A percentile compares a stretch with the other conserved stretches of the same genome.
Evolutionary conservation across 176 grass and related monocot genomes (phyloP).

Genomic region (Cenchrus purpureus): DNA sequence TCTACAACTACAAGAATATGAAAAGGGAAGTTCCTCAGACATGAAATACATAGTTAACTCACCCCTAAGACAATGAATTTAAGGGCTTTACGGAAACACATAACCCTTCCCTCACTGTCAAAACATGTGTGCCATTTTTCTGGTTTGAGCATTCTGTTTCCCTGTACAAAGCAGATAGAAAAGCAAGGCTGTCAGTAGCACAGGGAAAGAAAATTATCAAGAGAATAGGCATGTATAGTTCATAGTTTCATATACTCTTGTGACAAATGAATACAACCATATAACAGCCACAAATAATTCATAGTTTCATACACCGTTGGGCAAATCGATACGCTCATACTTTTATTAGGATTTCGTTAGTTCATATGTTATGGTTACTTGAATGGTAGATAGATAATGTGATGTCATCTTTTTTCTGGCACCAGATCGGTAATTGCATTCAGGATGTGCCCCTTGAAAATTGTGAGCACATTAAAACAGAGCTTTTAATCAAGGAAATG

Average conservation of each 20-base stretch:
- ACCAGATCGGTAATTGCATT: background rate
- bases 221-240: background rate
- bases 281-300: background rate
- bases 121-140: conserved; percentile 92
- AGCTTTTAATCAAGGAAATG: background rate
- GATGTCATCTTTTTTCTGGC: background rate
- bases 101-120: conserved; percentile 72
- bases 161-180: conserved; percentile 47
- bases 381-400: background rate
- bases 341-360: background rate
- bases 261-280: background rate
- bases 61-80: conserved; percentile 94
- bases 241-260: conserved; percentile 24
- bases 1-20: conserved; percentile 18
- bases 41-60: conserved; percentile 43
- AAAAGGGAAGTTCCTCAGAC: background rate
- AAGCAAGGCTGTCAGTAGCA: background rate
- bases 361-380: background rate
- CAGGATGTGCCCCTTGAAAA: conserved; percentile 4
- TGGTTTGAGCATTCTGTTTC: conserved; percentile 83
- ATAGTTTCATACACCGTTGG: conserved; percentile 16
- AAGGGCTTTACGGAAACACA: conserved; percentile 83
- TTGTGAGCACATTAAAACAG: background rate
- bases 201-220: conserved; percentile 2
- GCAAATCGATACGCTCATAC: background rate